These are phyloP conservation scores for Chaetomiaceae sp. DNA, from an alignment of 2,329 filamentous ascomycete genomes.

Conservation along the genomic window DNA sequence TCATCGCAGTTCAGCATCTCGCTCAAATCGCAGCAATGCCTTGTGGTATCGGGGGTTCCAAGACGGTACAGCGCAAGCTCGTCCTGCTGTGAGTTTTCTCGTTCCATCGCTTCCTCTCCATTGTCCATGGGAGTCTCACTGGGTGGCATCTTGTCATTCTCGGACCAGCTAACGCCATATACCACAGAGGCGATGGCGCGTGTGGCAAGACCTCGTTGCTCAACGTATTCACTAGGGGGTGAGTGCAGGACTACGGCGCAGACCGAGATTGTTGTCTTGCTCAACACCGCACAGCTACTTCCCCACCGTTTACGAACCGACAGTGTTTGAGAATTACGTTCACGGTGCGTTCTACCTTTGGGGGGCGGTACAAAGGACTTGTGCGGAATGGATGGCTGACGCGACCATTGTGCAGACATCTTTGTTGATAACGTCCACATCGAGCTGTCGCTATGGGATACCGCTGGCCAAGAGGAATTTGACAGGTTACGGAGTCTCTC, in stretches of 20 bases:
- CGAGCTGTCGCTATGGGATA: slow-evolving; percentile 97
- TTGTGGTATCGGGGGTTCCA: slow-evolving; percentile 64
- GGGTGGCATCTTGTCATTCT: background rate
- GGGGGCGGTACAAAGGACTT: background rate
- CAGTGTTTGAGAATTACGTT: slow-evolving; percentile 98
- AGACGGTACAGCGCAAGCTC: slow-evolving; percentile 93
- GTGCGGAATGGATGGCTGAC: slow-evolving; percentile 4
- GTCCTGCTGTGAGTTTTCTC: slow-evolving; percentile 70
- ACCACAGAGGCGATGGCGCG: slow-evolving; percentile 79
- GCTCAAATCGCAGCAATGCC: slow-evolving; percentile 32
- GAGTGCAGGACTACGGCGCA: slow-evolving; percentile 34
- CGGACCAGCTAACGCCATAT: slow-evolving; percentile 1
- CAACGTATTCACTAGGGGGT: slow-evolving; percentile 98
- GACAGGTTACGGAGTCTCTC: slow-evolving; percentile 91
- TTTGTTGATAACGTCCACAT: slow-evolving; percentile 97
- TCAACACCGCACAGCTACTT: slow-evolving; percentile 65
- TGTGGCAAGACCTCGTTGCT: slow-evolving; percentile 95
- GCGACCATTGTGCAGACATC: slow-evolving; percentile 60
- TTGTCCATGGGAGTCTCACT: too few relatives aligned
- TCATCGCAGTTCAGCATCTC: background rate
- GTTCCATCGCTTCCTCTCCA: background rate
- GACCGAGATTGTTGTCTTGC: background rate
- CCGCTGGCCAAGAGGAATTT: slow-evolving; percentile 97
- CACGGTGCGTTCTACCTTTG: slow-evolving; percentile 63
- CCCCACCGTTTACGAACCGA: slow-evolving; percentile 96